Percentiles rank a stretch among this genome's conserved stretches.
Evolutionary conservation across 768 basidiomycete genomes (phyloP).

Genomic region (Sarcodon sp.): DNA sequence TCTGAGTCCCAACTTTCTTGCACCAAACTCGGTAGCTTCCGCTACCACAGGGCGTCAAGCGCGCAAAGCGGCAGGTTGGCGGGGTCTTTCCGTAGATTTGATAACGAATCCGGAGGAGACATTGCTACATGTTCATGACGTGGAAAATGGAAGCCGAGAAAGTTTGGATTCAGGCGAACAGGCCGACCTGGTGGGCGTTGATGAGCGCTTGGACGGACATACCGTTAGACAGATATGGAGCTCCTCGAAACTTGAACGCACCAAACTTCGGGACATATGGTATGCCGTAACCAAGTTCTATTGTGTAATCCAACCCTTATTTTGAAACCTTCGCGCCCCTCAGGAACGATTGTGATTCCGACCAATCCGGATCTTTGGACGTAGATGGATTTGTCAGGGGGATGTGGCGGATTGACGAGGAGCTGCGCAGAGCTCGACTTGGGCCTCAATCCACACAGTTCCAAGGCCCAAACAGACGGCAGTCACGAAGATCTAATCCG

Average conservation of each 20-base stretch:
- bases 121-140: not conserved
- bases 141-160: not conserved
- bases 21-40: not conserved
- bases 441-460: not conserved
- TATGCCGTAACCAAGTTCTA: slow-evolving; percentile 18
- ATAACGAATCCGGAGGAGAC: slow-evolving; percentile 31
- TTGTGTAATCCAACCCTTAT: not conserved
- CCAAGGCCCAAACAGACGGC: not conserved
- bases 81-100: slow-evolving; percentile 57
- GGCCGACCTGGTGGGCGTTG: slow-evolving; percentile 20
- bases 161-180: not conserved
- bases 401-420: slow-evolving; percentile 84
- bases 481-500: not conserved
- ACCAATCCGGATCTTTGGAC: slow-evolving; percentile 41
- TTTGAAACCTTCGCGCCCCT: not conserved
- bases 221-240: slow-evolving; percentile 53
- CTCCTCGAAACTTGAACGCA: slow-evolving; percentile 39
- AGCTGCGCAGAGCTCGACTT: slow-evolving; percentile 48
- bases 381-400: slow-evolving; percentile 58
- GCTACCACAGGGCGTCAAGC: slow-evolving; percentile 23
- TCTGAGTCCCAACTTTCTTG: no score
- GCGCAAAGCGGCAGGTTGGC: slow-evolving; percentile 60
- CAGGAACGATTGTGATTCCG: slow-evolving; percentile 63
- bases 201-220: slow-evolving; percentile 41
- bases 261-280: slow-evolving; percentile 55